Evolutionary conservation across 768 basidiomycete species (phyloP), one percentile per base, ranked within the genome.

Genomic region (Macrocybe gigantea): DNA sequence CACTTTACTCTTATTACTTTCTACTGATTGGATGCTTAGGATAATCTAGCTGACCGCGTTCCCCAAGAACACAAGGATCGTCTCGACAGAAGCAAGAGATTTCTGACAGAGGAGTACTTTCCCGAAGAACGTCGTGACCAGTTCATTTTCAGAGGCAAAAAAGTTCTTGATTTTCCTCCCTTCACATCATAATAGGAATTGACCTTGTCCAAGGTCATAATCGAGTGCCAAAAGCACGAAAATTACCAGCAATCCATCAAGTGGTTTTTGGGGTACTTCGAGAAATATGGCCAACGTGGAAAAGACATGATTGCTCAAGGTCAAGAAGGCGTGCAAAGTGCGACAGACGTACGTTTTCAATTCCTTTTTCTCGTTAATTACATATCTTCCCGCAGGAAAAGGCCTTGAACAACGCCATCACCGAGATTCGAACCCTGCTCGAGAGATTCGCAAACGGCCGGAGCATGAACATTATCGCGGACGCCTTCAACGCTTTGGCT

Each of bases 81-180:
- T 9, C 76, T 70, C 38, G 77, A 87, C 40, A 74, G 76, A 11
- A 75, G 80, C 22, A 80, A 79, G 59, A 72, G 82, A 32, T 87
- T 89, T 64, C 56, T 96, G 45, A 66, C 68, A 11, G 89, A 93
- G 42, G 88, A 94, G 35, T 87, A 85, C 55, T 93, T 96, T 75
- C 93, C 94, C 0, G 74, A 86, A 56, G 93, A 93, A 65, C 74
- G 95, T 14, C 78, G 91, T 15, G 91, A 95, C 46, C 91, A 91
- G 59, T 96, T 93, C 65, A 88, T 98, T 59, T 95, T 85, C 72
- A 80, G 95, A 9, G 76, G 82, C 5, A 97, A 97, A 75, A 97
- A 96, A 81, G 88, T 85, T 15, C 2, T 53, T 53, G 33, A 33
- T 1, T 36, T 7, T 5, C 8, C 4, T 32, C 15, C 1, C 9